Base-by-base conservation (phyloP, 2,329 filamentous ascomycete species). In the Calonectria henricotiae region DNA sequence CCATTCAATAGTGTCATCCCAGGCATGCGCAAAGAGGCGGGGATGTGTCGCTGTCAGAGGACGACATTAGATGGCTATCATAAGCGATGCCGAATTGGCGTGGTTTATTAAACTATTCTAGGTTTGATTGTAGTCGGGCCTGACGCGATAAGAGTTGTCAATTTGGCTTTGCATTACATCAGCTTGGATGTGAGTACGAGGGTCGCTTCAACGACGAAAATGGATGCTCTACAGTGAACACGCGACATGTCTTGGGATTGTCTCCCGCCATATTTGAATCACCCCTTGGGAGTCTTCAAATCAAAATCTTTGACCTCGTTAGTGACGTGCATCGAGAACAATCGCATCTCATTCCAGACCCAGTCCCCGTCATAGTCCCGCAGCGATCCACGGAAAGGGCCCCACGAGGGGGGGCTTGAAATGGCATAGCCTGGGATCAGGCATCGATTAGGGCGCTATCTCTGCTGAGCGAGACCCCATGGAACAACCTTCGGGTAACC, bases 391-490 rank as follows among this genome's bases (percentile, higher is more conserved):
- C 63, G 32, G 55, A 46, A 37, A 41, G 23, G 25, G 65, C 54
- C 55, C 65, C 64, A 67, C 51, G 51, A 58, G 32, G 51, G 11
- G 51, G 11, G 51, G 46, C 66, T 71, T 54, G 62, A 69, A 73
- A 63, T 41, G 60, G 43, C 60, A 41, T 69, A 69, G 44, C 47
- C 69, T 39, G 67, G 69, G 60, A 65, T 73, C 71, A 71, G 71
- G 71, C 71, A 73, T 68, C 71, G 67, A 73, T 61, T 41, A 32
- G 58, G 46, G 55, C 35, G 54, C 49, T 60, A 43, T 27, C 62
- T 65, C 47, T 41, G 43, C 20, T 54, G 61, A 32, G 37, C 23
- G 61, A 65, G 66, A 47, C 63, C 67, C 64, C 49, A 60, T 41
- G n/a, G 61, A 55, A 37, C 20, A 30, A 41, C 49, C 61, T 51